phyloP scores from a whole-genome alignment of 176 grass and related monocot species.

The Phoenix dactylifera region DNA sequence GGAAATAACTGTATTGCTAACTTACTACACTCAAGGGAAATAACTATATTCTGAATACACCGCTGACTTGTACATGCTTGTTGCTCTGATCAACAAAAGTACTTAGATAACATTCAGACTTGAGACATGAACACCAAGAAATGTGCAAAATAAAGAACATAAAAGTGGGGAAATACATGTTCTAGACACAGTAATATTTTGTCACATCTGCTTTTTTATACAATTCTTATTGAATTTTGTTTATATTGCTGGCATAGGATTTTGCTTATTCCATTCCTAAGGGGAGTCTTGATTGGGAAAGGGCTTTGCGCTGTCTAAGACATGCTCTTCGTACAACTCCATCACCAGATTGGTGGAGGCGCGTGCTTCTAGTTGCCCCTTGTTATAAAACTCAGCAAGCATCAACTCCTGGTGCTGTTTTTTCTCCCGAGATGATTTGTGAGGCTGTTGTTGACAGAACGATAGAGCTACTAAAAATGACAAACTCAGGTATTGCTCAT shows the following conservation, averaged over 20 bases:
- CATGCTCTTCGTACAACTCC: conserved; percentile 92
- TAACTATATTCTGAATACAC: too few species aligned
- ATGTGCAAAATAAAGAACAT: too few species aligned
- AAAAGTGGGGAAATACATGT: too few species aligned
- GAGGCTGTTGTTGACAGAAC: conserved; percentile 94
- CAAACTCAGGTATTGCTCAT: conserved; percentile 47
- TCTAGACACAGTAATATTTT: too few species aligned
- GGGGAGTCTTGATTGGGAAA: conserved; percentile 90
- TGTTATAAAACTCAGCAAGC: conserved; percentile 77
- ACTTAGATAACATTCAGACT: too few species aligned
- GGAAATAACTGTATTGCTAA: too few species aligned
- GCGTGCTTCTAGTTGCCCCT: conserved; percentile 87
- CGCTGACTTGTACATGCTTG: too few species aligned
- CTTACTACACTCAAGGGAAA: too few species aligned
- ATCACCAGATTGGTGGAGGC: conserved; percentile 99
- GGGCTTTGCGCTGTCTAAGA: conserved; percentile 88
- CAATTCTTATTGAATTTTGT: too few species aligned
- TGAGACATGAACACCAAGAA: too few species aligned
- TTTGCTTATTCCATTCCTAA: conserved; percentile 82
- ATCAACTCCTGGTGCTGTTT: conserved; percentile 92
- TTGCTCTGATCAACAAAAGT: too few species aligned
- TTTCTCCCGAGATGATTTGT: conserved; percentile 94
- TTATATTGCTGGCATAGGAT: conserved; percentile 37
- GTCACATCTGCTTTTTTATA: too few species aligned
- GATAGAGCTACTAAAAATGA: conserved; percentile 78